These are phyloP conservation scores for Orbilia quercus DNA, from an alignment of 2,329 filamentous ascomycete species.

Conservation along the genomic window DNA sequence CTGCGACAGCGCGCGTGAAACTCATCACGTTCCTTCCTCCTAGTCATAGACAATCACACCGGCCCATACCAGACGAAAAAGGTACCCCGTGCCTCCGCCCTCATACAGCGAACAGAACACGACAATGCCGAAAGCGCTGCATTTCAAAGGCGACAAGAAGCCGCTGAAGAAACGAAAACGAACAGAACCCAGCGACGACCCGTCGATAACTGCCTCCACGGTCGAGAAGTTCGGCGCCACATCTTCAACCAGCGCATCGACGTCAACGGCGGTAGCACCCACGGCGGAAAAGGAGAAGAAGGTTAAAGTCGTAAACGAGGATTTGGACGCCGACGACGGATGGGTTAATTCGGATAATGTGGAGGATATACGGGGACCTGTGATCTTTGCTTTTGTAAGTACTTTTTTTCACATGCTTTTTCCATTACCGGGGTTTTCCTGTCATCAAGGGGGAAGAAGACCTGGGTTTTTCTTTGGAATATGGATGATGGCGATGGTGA, in stretches of 20 bases:
- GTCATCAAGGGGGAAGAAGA: neutral
- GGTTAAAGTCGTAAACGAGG: conserved; percentile 35
- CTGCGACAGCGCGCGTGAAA: conserved; percentile 4
- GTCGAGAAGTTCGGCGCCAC: conserved; percentile 41
- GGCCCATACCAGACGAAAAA: neutral
- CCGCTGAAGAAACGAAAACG: conserved; percentile 86
- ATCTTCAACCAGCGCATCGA: conserved; percentile 23
- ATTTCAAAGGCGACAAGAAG: conserved; percentile 98
- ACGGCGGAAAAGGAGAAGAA: conserved; percentile 58
- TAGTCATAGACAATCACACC: conserved; percentile 5
- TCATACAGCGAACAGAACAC: neutral
- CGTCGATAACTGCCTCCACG: conserved; percentile 32
- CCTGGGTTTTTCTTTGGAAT: neutral
- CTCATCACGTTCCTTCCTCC: conserved; percentile 9
- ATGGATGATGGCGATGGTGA: conserved; percentile 1
- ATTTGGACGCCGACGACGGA: conserved; percentile 75
- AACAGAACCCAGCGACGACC: conserved; percentile 67
- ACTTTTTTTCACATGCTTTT: neutral
- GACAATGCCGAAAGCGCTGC: conserved; percentile 85
- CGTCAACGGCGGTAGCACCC: conserved; percentile 57
- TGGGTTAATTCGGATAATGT: conserved; percentile 72
- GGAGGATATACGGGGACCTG: conserved; percentile 53
- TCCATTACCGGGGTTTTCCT: neutral
- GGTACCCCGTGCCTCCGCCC: neutral
- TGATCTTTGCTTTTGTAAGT: conserved; percentile 57